These are phyloP conservation scores for Arbutus unedo DNA, from an alignment of 148 eudicot species.

Conservation along the genomic window DNA sequence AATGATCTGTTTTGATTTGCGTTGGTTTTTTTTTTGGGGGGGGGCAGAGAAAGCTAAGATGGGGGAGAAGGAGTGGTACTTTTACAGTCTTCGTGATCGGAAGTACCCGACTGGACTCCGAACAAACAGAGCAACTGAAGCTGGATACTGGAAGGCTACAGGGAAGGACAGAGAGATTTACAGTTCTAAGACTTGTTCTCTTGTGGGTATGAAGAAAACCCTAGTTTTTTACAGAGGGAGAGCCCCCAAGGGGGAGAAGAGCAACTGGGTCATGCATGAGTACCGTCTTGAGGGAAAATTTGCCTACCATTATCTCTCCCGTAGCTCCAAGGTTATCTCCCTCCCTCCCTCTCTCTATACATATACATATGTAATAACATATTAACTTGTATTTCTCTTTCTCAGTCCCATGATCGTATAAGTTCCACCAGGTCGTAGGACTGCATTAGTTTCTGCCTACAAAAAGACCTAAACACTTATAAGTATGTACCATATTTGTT, in stretches of 20 bases:
- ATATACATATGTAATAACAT: too few species aligned
- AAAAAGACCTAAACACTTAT: too few species aligned
- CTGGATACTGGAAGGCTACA: conserved; percentile 99
- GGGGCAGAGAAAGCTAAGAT: conserved; percentile 70
- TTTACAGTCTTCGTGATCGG: conserved; percentile 80
- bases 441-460: too few species aligned
- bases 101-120: conserved; percentile 92
- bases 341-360: background rate
- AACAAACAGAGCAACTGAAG: conserved; percentile 84
- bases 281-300: conserved; percentile 92
- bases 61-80: conserved; percentile 99
- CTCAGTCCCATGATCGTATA: too few species aligned
- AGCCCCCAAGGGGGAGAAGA: conserved; percentile 93
- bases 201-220: conserved; percentile 98
- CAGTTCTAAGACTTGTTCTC: conserved; percentile 65
- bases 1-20: background rate
- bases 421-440: too few species aligned
- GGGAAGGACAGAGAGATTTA: conserved; percentile 91
- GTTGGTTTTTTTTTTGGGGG: background rate
- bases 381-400: too few species aligned
- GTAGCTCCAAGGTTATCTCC: conserved; percentile 62
- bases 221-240: conserved; percentile 89
- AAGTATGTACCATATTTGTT: too few species aligned
- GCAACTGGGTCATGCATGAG: conserved; percentile 98
- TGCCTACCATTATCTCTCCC: conserved; percentile 79